A percentile compares a stretch with the other conserved stretches of the same genome.
Conservation (phyloP, 257 asterid species). For the Asclepias syriaca region DNA sequence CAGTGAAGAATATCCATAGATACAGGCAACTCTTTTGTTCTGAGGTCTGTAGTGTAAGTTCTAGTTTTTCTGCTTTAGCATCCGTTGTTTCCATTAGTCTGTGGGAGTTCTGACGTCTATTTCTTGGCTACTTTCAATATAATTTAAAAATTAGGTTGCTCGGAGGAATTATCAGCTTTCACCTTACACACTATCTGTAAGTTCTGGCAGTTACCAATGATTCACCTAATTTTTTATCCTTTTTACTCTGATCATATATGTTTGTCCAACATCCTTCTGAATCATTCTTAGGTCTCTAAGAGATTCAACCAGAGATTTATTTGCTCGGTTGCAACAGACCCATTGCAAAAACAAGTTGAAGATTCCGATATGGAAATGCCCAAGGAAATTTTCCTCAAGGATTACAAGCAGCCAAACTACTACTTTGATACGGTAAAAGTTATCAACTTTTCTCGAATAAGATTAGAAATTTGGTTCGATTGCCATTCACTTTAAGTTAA, state of each 20-base stretch:
- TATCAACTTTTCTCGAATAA: neutral
- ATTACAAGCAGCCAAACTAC: conserved; percentile 87
- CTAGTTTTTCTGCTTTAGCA: neutral
- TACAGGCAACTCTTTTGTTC: conserved; percentile 31
- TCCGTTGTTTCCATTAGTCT: neutral
- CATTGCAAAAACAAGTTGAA: conserved; percentile 50
- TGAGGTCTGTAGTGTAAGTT: conserved; percentile 42
- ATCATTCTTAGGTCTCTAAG: conserved; percentile 30
- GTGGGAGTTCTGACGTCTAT: neutral
- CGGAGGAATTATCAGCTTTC: conserved; percentile 39
- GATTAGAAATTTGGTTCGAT: neutral
- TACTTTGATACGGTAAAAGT: conserved; percentile 63
- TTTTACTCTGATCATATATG: neutral
- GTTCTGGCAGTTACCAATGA: conserved; percentile 18
- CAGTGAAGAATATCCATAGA: conserved; percentile 35
- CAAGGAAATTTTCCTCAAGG: conserved; percentile 88
- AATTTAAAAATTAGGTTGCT: conserved; percentile 34
- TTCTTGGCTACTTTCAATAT: conserved; percentile 14
- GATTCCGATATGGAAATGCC: conserved; percentile 75
- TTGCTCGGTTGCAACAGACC: conserved; percentile 83
- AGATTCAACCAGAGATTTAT: conserved; percentile 45
- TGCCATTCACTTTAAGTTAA: neutral
- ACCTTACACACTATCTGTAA: conserved; percentile 42
- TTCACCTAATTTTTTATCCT: neutral
- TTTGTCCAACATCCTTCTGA: conserved; percentile 8